phyloP scores from a whole-genome alignment of 768 basidiomycete species.

The Sarcomyxa edulis region DNA sequence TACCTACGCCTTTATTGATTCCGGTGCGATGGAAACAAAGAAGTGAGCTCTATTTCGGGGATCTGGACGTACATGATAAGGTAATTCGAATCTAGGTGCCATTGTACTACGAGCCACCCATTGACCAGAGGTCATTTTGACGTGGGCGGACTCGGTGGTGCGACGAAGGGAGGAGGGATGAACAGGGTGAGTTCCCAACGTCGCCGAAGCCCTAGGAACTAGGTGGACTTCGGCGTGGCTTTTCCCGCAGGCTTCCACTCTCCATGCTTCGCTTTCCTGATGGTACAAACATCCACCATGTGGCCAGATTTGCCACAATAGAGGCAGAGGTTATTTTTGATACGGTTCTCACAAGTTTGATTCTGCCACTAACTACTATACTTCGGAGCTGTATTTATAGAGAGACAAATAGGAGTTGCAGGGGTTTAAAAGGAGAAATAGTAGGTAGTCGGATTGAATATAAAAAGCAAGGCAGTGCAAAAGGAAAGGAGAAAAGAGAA shows the following conservation, averaged over 20 bases:
- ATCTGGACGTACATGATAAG: conserved; percentile 7
- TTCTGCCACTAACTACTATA: no score
- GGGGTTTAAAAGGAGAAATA: no score
- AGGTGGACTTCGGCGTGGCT: conserved; percentile 17
- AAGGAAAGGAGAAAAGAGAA: no score
- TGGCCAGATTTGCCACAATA: conserved; percentile 30
- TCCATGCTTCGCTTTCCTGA: conserved; percentile 9
- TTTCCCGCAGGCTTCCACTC: conserved; percentile 14
- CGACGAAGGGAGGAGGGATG: conserved; percentile 1
- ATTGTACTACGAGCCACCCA: conserved; percentile 1
- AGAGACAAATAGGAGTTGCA: no score
- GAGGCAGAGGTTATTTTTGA: conserved; percentile 22
- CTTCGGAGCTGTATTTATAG: no score
- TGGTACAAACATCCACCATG: conserved; percentile 18
- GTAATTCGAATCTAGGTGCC: conserved; percentile 5
- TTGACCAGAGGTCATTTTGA: conserved; percentile 9
- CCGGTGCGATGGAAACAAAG: conserved; percentile 17
- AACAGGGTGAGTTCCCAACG: conserved; percentile 8
- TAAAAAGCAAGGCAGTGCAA: no score
- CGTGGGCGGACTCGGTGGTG: conserved; percentile 5
- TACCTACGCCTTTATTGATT: conserved; percentile 21
- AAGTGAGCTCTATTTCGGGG: conserved; percentile 15
- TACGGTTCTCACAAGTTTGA: conserved; percentile 17
- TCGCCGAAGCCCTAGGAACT: conserved; percentile 17
- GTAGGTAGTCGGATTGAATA: no score